Evolutionary conservation across 345 rosid species (phyloP).

Genomic region (Hibiscus trionum): DNA sequence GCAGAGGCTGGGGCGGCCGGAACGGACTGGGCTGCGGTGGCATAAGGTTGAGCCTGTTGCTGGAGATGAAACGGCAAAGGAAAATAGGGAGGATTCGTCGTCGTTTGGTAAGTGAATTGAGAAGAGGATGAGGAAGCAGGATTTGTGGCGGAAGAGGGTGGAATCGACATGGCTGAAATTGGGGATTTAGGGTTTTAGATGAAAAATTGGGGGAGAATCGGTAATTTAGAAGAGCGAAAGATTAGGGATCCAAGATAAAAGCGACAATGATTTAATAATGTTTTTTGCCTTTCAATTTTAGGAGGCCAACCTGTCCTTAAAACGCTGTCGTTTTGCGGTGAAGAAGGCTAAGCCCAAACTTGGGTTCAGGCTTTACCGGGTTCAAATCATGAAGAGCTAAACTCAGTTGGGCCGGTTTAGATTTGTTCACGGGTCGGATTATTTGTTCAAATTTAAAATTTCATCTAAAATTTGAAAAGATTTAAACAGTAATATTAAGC

Average conservation of each 20-base stretch:
- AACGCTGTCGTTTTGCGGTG: neutral
- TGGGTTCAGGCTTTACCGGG: neutral
- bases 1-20: constrained; percentile 22
- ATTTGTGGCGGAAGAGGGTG: neutral
- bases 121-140: constrained; percentile 8
- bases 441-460: rapidly evolving
- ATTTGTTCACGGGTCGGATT: rapidly evolving
- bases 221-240: neutral
- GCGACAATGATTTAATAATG: neutral
- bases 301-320: neutral
- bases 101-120: constrained; percentile 11
- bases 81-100: constrained; percentile 3
- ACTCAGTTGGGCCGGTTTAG: too few species aligned
- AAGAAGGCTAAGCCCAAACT: neutral
- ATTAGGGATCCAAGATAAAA: neutral
- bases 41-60: constrained; percentile 12
- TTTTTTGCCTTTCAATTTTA: neutral
- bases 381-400: too few species aligned
- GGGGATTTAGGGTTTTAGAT: neutral
- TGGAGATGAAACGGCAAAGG: constrained; percentile 15
- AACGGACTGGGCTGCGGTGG: neutral
- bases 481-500: too few species aligned
- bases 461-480: rapidly evolving
- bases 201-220: neutral
- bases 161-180: constrained; percentile 8